Evolutionary conservation across 192 early-diverging fungal genomes (phyloP).

Genomic region (Rhizoclosmatium globosum): DNA sequence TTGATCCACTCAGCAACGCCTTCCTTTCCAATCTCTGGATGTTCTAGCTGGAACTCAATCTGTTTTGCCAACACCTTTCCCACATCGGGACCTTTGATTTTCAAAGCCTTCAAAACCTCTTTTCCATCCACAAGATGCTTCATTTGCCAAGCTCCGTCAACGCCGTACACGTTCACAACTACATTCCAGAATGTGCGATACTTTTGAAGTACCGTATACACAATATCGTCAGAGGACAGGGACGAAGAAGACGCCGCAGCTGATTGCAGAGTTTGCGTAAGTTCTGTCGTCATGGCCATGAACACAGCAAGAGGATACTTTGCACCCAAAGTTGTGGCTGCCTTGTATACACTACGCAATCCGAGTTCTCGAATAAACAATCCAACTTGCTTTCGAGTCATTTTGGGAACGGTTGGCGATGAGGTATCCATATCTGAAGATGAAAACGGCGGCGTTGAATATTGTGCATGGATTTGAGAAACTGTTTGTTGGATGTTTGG

Average conservation of each 20-base stretch:
- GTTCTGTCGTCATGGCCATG: slow-evolving; percentile 33
- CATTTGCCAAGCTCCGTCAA: not conserved
- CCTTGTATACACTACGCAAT: slow-evolving; percentile 13
- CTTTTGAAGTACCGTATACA: slow-evolving; percentile 31
- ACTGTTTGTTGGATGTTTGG: slow-evolving; percentile 23
- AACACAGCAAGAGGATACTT: slow-evolving; percentile 51
- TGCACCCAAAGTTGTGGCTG: slow-evolving; percentile 7
- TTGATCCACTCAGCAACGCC: slow-evolving; percentile 16
- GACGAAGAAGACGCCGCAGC: not conserved
- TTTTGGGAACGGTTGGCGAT: not conserved
- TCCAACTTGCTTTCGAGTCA: slow-evolving; percentile 36
- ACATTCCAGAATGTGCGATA: slow-evolving; percentile 31
- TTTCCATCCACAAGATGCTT: slow-evolving; percentile 67
- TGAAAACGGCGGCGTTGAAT: not conserved
- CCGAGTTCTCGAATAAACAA: slow-evolving; percentile 49
- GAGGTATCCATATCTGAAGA: not conserved
- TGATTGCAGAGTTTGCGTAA: not conserved
- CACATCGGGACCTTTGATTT: slow-evolving; percentile 75
- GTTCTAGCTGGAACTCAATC: slow-evolving; percentile 85
- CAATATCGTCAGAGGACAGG: not conserved
- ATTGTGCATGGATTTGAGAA: slow-evolving; percentile 6
- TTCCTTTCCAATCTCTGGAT: slow-evolving; percentile 53
- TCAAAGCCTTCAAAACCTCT: slow-evolving; percentile 63
- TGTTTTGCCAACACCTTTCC: slow-evolving; percentile 68
- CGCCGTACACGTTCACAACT: slow-evolving; percentile 3